Evolutionary conservation across 148 eudicot species (phyloP).

Genomic region (Suaeda aralocaspica): DNA sequence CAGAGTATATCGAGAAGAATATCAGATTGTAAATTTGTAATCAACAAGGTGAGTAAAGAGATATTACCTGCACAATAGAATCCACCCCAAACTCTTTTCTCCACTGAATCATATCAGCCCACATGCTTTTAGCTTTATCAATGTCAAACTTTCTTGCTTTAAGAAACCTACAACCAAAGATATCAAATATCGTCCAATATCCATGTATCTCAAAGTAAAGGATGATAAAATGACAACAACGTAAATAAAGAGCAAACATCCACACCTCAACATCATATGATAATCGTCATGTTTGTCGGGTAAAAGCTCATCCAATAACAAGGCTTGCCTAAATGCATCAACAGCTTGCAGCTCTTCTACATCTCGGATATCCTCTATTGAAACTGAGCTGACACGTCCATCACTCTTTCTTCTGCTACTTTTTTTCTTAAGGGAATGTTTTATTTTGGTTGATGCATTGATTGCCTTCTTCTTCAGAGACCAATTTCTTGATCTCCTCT

Average conservation of each 20-base stretch:
- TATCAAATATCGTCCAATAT: background rate
- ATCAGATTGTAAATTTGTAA: background rate
- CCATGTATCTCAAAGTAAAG: background rate
- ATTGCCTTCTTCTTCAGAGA: slow-evolving; percentile 84
- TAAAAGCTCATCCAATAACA: slow-evolving; percentile 58
- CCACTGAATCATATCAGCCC: slow-evolving; percentile 77
- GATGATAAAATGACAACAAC: slow-evolving; percentile 1
- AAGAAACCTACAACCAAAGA: slow-evolving; percentile 41
- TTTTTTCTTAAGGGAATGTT: slow-evolving; percentile 83
- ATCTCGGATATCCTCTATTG: slow-evolving; percentile 93
- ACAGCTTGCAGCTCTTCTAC: slow-evolving; percentile 69
- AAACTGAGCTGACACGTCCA: slow-evolving; percentile 85
- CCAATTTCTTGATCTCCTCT: slow-evolving; percentile 82
- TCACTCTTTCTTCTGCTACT: slow-evolving; percentile 84
- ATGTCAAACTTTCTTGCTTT: slow-evolving; percentile 74
- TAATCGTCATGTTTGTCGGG: slow-evolving; percentile 62
- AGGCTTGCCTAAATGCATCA: slow-evolving; percentile 59
- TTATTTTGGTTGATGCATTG: slow-evolving; percentile 83
- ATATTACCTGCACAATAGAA: slow-evolving; percentile 45
- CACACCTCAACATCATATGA: slow-evolving; percentile 72
- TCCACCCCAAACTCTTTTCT: slow-evolving; percentile 65
- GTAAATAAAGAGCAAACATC: background rate
- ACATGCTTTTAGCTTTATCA: slow-evolving; percentile 71
- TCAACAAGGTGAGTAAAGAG: background rate
- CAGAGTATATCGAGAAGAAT: background rate